A percentile compares a stretch with the other conserved stretches of the same genome.
Conservation (phyloP, 2,329 filamentous ascomycete genomes). For the Botrytis byssoidea region DNA sequence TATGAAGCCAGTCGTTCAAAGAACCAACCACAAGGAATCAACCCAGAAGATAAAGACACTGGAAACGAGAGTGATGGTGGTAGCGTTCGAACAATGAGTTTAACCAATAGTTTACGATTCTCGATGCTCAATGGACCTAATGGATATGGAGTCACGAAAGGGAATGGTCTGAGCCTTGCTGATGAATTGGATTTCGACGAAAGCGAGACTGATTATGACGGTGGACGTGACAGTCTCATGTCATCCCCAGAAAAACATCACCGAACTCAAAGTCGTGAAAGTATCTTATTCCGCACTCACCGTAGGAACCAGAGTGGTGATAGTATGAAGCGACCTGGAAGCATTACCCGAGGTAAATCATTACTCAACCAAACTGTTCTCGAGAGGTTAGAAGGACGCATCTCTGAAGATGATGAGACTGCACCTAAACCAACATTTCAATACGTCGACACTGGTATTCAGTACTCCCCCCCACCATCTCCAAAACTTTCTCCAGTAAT, state of each 20-base stretch:
- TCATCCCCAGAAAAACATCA: slow-evolving; percentile 49
- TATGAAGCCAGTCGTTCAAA: slow-evolving; percentile 58
- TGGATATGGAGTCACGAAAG: slow-evolving; percentile 52
- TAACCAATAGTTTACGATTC: slow-evolving; percentile 70
- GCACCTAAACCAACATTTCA: slow-evolving; percentile 43
- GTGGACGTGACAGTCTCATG: slow-evolving; percentile 62
- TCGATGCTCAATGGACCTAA: slow-evolving; percentile 64
- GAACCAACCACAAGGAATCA: slow-evolving; percentile 54
- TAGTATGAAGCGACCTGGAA: slow-evolving; percentile 55
- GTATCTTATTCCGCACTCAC: slow-evolving; percentile 50
- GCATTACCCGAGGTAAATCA: slow-evolving; percentile 53
- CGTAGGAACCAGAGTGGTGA: slow-evolving; percentile 58
- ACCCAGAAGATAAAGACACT: slow-evolving; percentile 59
- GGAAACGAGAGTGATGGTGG: slow-evolving; percentile 62
- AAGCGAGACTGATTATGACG: slow-evolving; percentile 68
- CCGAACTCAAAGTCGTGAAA: slow-evolving; percentile 58
- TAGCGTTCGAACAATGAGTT: slow-evolving; percentile 72
- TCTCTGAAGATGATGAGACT: slow-evolving; percentile 51
- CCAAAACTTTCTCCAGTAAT: slow-evolving; percentile 49
- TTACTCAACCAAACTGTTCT: slow-evolving; percentile 55
- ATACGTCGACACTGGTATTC: slow-evolving; percentile 75
- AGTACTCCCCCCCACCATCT: slow-evolving; percentile 81
- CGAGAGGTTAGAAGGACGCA: slow-evolving; percentile 54
- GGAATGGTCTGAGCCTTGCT: slow-evolving; percentile 73
- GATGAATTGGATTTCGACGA: slow-evolving; percentile 84